Conservation (phyloP, 2,329 filamentous ascomycete species). For the Hyphodiscus sp. region DNA sequence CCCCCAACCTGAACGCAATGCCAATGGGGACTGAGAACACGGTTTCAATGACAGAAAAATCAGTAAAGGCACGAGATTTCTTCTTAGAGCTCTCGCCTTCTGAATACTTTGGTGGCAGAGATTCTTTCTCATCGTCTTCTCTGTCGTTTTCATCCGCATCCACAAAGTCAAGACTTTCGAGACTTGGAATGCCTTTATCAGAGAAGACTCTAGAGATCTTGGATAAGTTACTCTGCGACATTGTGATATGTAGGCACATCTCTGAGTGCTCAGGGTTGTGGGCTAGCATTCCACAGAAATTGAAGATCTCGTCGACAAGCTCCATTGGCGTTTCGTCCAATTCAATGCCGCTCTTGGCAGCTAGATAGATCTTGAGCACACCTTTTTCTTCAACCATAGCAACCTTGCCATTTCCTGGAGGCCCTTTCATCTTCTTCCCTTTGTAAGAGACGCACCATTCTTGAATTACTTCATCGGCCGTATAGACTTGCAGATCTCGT, state of each 20-base stretch:
- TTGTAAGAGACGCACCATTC: slow-evolving; percentile 4
- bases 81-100: no score
- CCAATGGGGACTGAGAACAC: no score
- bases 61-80: no score
- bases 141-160: not conserved
- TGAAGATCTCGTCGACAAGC: slow-evolving; percentile 8
- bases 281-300: slow-evolving; percentile 3
- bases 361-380: slow-evolving; percentile 2
- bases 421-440: slow-evolving; percentile 1
- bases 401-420: slow-evolving; percentile 4
- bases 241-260: slow-evolving; percentile 6
- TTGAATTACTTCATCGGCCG: slow-evolving; percentile 8
- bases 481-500: slow-evolving; percentile 4
- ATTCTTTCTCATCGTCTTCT: not conserved
- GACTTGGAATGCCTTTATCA: slow-evolving; percentile 5
- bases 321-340: slow-evolving; percentile 1
- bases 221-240: slow-evolving; percentile 1
- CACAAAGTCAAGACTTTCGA: slow-evolving; percentile 4
- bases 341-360: not conserved
- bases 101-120: no score
- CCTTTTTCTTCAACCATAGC: slow-evolving; percentile 1
- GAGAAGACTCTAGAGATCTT: slow-evolving; percentile 1
- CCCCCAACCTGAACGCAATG: no score
- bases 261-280: slow-evolving; percentile 4
- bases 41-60: no score